Percentiles rank a stretch among this genome's conserved stretches.
Evolutionary conservation across 2,329 filamentous ascomycete genomes (phyloP).

Genomic region (Sporothrix pallida): DNA sequence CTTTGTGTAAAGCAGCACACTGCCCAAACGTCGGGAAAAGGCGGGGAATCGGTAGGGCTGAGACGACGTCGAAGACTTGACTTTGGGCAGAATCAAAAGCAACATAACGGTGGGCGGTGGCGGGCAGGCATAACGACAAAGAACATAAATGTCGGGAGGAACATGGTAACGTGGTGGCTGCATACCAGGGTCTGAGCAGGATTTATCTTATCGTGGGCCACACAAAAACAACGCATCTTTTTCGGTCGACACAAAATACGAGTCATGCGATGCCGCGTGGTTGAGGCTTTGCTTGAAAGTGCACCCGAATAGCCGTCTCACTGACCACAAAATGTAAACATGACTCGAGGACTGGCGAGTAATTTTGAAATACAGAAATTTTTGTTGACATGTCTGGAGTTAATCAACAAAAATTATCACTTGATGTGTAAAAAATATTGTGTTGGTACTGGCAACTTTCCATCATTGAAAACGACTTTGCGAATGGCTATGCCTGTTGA

Average conservation of each 20-base stretch:
- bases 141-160: no score
- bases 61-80: neutral
- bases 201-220: neutral
- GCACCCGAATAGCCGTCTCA: neutral
- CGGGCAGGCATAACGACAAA: neutral
- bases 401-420: no score
- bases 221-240: neutral
- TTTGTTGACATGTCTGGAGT: neutral
- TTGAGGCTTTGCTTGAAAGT: neutral
- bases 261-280: slow-evolving; percentile 16
- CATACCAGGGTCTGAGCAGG: neutral
- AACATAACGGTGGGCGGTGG: neutral
- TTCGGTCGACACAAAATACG: neutral
- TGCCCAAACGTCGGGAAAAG: neutral
- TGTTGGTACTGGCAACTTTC: no score
- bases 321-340: neutral
- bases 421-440: neutral
- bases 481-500: no score
- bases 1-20: no score
- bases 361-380: neutral
- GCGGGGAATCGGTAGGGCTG: slow-evolving; percentile 27
- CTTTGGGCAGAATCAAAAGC: neutral
- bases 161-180: neutral
- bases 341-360: neutral
- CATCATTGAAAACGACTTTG: no score